Evolutionary conservation across 1,284 basidiomycete genomes (phyloP), one percentile per base, ranked within the genome.

Genomic region (Cryptococcus hybrid): DNA sequence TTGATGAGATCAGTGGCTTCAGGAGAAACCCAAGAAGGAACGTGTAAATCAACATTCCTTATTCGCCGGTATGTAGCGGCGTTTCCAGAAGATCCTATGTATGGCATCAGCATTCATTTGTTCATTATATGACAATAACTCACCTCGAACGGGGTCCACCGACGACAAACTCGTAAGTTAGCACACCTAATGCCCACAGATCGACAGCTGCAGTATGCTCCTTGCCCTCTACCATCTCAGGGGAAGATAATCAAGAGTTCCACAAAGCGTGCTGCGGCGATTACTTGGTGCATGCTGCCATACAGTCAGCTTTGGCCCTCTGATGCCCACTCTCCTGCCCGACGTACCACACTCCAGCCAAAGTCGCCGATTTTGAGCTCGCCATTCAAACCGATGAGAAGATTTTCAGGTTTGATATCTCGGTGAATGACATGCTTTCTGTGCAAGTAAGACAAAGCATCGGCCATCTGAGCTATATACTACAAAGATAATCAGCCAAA

Each of bases 311-410:
- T 49, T 8, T n/a, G n/a, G 47, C 34, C 15, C 13, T 7, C 15
- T 43, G 35, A 13, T 34, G 9, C 9, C 15, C 42, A 35, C 11
- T 18, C 15, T 7, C n/a, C 8, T 51, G 50, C 18, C 18, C 18
- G 18, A 48, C 47, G 37, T 48, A 73, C 71, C 2, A 99, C 95
- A 70, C 89, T 92, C 95, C 96, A 99, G 6, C 96, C 96, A 78
- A 99, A 99, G 78, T 99, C 96, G 5, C 87, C 96, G 63, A 99
- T 97, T 83, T 99, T 99, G 63, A 99, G 82, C 74, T 99, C 95
- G 47, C 95, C 96, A 64, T 93, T 90, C 69, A 99, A 86, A 13
- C 94, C 95, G 7, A 99, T 81, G 7, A 99, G 83, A 51, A 99
- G 79, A 74, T 99, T 99, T 79, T 98, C 96, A 0, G 96, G 96